Evolutionary conservation across 2,329 filamentous ascomycete genomes (phyloP).

Genomic region (Hypoxylon sp.): DNA sequence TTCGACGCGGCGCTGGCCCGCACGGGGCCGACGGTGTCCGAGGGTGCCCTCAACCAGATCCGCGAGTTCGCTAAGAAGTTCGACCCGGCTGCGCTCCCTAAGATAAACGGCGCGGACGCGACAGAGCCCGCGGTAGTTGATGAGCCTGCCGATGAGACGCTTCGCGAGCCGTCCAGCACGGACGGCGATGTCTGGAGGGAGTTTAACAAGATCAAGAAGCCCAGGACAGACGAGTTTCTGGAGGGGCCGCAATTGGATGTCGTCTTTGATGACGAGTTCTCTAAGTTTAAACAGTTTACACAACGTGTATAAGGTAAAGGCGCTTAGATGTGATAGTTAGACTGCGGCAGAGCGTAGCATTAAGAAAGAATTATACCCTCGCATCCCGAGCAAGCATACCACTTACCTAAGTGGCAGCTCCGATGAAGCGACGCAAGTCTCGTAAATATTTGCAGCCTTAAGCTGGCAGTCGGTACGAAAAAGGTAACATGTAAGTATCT

Average conservation of each 20-base stretch:
- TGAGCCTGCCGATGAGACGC: not conserved
- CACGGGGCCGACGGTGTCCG: not conserved
- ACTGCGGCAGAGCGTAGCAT: too few relatives aligned
- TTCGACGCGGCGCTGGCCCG: not conserved
- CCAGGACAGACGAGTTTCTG: not conserved
- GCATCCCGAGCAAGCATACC: too few relatives aligned
- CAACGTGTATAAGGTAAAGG: not conserved
- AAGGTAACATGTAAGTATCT: too few relatives aligned
- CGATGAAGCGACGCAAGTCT: too few relatives aligned
- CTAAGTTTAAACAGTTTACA: not conserved
- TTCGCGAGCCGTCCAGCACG: not conserved
- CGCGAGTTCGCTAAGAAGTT: conserved; percentile 1
- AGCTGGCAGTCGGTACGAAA: too few relatives aligned
- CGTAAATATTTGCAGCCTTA: too few relatives aligned
- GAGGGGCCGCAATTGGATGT: not conserved
- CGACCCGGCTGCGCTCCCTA: not conserved
- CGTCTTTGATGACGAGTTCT: not conserved
- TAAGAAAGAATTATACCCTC: too few relatives aligned
- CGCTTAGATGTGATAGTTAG: conserved; percentile 35
- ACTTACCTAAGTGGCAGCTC: too few relatives aligned
- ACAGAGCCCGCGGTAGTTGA: not conserved
- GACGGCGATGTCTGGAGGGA: not conserved
- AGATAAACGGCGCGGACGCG: not conserved
- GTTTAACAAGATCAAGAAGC: not conserved
- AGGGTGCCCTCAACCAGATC: not conserved